Evolutionary conservation across 345 rosid genomes (phyloP).

Genomic region (Camelina sativa): DNA sequence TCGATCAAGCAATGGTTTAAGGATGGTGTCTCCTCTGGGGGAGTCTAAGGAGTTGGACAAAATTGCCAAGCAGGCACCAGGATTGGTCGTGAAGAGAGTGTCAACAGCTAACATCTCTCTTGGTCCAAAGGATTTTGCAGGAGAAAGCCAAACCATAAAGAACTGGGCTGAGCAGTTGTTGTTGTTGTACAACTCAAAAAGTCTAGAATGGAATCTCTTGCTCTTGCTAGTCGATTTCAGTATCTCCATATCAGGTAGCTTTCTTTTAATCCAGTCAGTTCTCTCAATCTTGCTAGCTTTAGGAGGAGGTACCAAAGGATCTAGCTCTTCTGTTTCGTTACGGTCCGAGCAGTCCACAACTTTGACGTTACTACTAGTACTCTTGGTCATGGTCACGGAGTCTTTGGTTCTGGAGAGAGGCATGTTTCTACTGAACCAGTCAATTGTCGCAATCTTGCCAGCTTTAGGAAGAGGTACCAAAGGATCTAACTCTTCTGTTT

Average conservation of each 20-base stretch:
- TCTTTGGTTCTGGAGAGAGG: constrained; percentile 22
- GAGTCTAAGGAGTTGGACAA: constrained; percentile 66
- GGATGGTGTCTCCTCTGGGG: constrained; percentile 49
- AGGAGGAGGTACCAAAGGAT: constrained; percentile 55
- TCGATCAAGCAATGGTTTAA: constrained; percentile 57
- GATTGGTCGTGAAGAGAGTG: constrained; percentile 59
- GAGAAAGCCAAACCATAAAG: constrained; percentile 83
- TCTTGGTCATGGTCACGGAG: background rate
- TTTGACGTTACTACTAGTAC: background rate
- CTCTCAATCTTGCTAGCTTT: constrained; percentile 57
- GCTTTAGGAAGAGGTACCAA: no score
- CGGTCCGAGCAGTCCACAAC: background rate
- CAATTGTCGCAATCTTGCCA: no score
- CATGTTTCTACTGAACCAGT: constrained; percentile 11
- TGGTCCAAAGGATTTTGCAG: constrained; percentile 54
- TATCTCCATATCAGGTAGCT: constrained; percentile 55
- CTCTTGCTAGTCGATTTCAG: constrained; percentile 52
- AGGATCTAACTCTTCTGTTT: no score
- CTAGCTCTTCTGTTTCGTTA: constrained; percentile 33
- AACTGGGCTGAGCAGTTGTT: constrained; percentile 54
- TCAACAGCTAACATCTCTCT: constrained; percentile 66
- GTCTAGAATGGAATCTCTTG: constrained; percentile 49
- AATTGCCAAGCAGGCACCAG: constrained; percentile 61
- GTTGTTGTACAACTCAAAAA: constrained; percentile 51
- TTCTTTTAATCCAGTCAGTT: constrained; percentile 59